Evolutionary conservation across 768 basidiomycete genomes (phyloP), one percentile per base, ranked within the genome.

Genomic region (Epithele typhae): DNA sequence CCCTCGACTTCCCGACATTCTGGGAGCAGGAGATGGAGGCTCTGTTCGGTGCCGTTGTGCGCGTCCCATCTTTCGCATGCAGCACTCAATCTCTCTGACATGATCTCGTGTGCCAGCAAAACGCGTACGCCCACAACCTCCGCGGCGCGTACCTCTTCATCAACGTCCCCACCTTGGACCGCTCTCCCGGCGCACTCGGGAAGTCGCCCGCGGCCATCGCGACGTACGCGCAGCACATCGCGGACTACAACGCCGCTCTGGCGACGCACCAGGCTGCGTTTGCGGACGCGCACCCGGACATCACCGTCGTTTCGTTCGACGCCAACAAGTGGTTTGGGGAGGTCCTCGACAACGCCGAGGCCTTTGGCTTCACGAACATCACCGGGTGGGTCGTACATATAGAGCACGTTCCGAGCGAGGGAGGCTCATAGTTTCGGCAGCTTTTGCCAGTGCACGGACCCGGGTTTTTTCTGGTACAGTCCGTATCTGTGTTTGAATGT

Each of bases 391-490:
- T 12, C 22, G 23, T n/a, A n/a, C n/a, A n/a, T 24, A 21, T 34
- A 3, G 11, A 14, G 6, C 21, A n/a, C n/a, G 30, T 7, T 19
- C 18, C 12, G 11, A 11, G 15, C 11, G 2, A 2, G 17, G 7
- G 3, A 21, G 12, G 15, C 40, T 32, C 30, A 32, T 15, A 15
- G 9, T 15, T 12, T 3, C 17, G 23, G 22, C 43, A 77, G 74
- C n/a, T 76, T 74, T 55, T 78, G 76, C 60, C 70, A 72, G 34
- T 78, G 77, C 59, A 54, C 60, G 17, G 66, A 76, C 48, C 68
- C 71, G 4, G 68, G 68, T 2, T 79, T 65, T 58, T 78, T 78
- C 60, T 79, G 77, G 76, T 76, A 67, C 59, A 71, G 75, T 77
- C 48, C 58, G 74, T 73, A 5, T 6, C 10, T 18, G 3, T 23